Evolutionary conservation across 148 eudicot species (phyloP), one percentile per base, ranked within the genome.

Genomic region (Diospyros lotus): DNA sequence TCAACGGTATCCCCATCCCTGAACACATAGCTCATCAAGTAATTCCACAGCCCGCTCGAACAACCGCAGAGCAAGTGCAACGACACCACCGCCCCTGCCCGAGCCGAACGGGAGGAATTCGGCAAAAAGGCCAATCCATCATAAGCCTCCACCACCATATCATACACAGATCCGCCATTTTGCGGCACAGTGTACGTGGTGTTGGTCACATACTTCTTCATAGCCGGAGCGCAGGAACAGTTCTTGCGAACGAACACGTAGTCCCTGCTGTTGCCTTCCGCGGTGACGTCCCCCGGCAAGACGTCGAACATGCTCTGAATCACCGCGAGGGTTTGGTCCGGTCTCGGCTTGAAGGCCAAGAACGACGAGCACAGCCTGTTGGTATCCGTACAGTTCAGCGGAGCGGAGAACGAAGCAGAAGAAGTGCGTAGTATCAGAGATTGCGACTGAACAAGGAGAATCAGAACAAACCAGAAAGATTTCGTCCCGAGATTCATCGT

Each of bases 31-130:
- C 98, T 95, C 97, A 95, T 80, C 82, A 95, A 80, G 67, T 95
- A 95, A 84, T 95, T 95, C 96, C 96, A 95, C 84, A 92, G 70
- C 61, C 94, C 90, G 84, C 97, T 95, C 15, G 98, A 95, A 79
- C 98, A 95, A 75, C 97, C 98, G 87, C 98, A 95, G 44, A 88
- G 54, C 84, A 95, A 56, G 78, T 83, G 86, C 76, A 92, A 77
- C 11, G 84, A 80, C 48, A 95, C 85, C 61, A 92, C 97, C 6
- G 87, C 78, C 48, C 91, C 89, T 13, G 71, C 70, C 42, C 83
- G 75, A 0, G 93, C 88, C 10, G 75, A 73, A 46, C 93, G 82
- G 1, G 82, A 80, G 68, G 52, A 62, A 55, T 86, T 88, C 3
- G 91, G 75, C 60, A 90, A 77, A 78, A 83, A 80, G 0, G 90